These are phyloP conservation scores for Pneumocystis wakefieldiae DNA, from an alignment of 1,139 yeast species.

Conservation along the genomic window DNA sequence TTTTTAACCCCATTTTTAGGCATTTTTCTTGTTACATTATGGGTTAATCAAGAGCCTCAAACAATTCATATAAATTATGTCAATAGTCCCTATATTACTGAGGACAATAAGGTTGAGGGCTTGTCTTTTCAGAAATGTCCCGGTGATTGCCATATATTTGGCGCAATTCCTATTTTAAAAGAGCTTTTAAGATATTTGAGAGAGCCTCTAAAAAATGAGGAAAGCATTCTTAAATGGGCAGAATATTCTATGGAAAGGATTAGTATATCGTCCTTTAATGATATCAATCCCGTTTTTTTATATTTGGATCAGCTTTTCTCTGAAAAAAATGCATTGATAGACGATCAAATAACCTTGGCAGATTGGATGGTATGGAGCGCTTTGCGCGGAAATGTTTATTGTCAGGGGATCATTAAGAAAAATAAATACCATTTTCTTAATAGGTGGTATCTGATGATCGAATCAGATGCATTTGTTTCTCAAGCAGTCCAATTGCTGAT, in stretches of 20 bases:
- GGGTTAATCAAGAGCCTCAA: neutral
- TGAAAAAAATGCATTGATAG: neutral
- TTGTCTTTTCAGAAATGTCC: neutral
- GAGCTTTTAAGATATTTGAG: neutral
- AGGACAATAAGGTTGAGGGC: neutral
- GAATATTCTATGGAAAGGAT: neutral
- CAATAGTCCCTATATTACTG: neutral
- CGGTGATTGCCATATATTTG: neutral
- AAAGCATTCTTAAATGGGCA: neutral
- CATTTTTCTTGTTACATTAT: neutral
- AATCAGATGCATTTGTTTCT: constrained; percentile 50
- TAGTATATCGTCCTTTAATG: neutral
- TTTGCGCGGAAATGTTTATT: constrained; percentile 79
- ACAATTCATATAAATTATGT: neutral
- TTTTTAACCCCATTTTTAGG: neutral
- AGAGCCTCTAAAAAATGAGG: neutral
- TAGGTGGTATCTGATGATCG: constrained; percentile 82
- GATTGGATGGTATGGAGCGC: constrained; percentile 92
- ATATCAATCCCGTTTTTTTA: neutral
- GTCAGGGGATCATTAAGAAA: constrained; percentile 78
- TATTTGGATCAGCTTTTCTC: neutral
- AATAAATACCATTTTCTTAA: constrained; percentile 71
- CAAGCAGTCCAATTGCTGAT: constrained; percentile 63
- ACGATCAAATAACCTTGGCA: constrained; percentile 37
- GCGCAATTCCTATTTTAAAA: neutral